A percentile compares a stretch with the other conserved stretches of the same genome.
Conservation (phyloP, 805 yeast genomes). For the Dipodascopsis uninucleata region DNA sequence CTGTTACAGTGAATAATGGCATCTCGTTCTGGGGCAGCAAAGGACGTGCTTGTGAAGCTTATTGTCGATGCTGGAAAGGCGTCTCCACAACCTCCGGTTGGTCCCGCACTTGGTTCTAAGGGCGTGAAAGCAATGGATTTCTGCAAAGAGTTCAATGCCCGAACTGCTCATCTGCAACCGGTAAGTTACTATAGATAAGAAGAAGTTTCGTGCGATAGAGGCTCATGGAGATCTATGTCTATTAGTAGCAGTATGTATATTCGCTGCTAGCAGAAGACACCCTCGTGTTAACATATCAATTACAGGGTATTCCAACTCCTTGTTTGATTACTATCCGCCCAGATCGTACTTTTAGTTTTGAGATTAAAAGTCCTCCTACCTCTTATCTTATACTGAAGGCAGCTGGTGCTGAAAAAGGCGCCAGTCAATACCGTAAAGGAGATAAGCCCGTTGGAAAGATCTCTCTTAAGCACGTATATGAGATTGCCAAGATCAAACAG, state of each 20-base stretch:
- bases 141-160: conserved; percentile 96
- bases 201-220: no score
- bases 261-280: no score
- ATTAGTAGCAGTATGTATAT: no score
- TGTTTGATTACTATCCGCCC: conserved; percentile 80
- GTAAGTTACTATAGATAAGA: no score
- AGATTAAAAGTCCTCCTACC: conserved; percentile 86
- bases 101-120: conserved; percentile 97
- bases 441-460: conserved; percentile 53
- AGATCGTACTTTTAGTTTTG: conserved; percentile 86
- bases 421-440: conserved; percentile 50
- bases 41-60: conserved; percentile 73
- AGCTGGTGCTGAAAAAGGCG: conserved; percentile 75
- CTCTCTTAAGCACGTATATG: conserved; percentile 85
- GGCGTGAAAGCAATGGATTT: conserved; percentile 98
- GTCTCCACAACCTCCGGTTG: conserved; percentile 98
- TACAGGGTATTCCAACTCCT: conserved; percentile 77
- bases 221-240: no score
- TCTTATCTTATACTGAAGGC: conserved; percentile 80
- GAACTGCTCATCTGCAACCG: conserved; percentile 81
- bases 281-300: no score
- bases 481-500: conserved; percentile 89
- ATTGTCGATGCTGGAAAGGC: conserved; percentile 98
- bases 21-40: conserved; percentile 32
- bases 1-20: no score